A percentile compares a stretch with the other conserved stretches of the same genome.
phyloP scores from a whole-genome alignment of 2,329 filamentous ascomycete species.

The Claviceps africana region DNA sequence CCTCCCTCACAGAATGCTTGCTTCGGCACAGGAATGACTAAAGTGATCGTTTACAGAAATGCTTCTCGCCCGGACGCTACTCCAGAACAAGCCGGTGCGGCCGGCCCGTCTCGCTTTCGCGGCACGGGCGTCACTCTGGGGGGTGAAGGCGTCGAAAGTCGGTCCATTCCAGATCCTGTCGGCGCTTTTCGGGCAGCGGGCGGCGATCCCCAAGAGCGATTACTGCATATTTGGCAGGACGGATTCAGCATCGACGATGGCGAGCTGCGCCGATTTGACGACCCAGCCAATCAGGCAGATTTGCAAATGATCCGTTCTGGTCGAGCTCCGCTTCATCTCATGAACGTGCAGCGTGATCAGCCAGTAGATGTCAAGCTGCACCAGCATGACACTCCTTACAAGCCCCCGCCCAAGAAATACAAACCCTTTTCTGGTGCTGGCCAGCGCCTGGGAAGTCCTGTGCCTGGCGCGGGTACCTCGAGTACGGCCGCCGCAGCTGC shows the following conservation, averaged over 20 bases:
- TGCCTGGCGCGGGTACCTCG: conserved; percentile 40
- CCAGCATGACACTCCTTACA: conserved; percentile 59
- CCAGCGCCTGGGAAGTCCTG: conserved; percentile 62
- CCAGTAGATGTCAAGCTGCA: conserved; percentile 68
- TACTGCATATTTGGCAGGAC: conserved; percentile 68
- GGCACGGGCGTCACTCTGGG: conserved; percentile 65
- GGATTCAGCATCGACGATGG: conserved; percentile 80
- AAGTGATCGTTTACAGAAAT: conserved; percentile 32
- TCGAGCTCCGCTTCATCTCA: conserved; percentile 61
- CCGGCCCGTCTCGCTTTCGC: conserved; percentile 43
- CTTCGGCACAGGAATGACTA: not conserved
- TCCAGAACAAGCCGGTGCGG: conserved; percentile 32
- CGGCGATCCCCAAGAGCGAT: conserved; percentile 45
- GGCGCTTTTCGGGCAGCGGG: conserved; percentile 16
- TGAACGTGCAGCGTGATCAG: conserved; percentile 62
- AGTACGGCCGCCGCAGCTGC: conserved; percentile 14
- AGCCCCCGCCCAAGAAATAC: conserved; percentile 58
- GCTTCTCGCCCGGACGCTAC: conserved; percentile 39
- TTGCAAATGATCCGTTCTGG: conserved; percentile 65
- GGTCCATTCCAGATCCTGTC: conserved; percentile 48
- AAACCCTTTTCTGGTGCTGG: conserved; percentile 61
- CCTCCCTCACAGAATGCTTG: not conserved
- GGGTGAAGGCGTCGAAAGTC: conserved; percentile 60
- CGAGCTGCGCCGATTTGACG: conserved; percentile 62
- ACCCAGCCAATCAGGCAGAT: conserved; percentile 58